A percentile compares a stretch with the other conserved stretches of the same genome.
phyloP scores from a whole-genome alignment of 768 basidiomycete genomes.

The Leccinum ochraceum region DNA sequence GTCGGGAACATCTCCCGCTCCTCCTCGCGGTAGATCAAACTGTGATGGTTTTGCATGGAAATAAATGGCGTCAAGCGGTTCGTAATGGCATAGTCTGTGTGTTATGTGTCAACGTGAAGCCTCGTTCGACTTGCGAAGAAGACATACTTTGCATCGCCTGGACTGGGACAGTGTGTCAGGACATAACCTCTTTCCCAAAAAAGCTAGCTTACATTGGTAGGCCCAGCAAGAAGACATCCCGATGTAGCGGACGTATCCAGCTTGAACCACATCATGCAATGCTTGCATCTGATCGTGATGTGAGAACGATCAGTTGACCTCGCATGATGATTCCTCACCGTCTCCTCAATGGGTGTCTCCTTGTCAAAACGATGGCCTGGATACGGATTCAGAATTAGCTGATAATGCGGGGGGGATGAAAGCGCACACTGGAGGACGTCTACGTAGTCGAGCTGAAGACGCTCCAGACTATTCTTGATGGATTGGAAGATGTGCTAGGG shows the following conservation, averaged over 20 bases:
- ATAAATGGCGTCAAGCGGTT: conserved; percentile 54
- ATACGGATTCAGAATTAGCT: background rate
- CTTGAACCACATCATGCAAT: conserved; percentile 51
- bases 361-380: conserved; percentile 49
- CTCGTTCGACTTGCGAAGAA: background rate
- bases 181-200: background rate
- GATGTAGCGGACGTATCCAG: conserved; percentile 49
- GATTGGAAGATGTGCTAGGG: conserved; percentile 57
- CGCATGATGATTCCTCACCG: conserved; percentile 21
- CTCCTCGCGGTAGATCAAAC: conserved; percentile 59
- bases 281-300: conserved; percentile 43
- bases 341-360: conserved; percentile 51
- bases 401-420: background rate
- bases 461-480: conserved; percentile 42
- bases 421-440: conserved; percentile 54
- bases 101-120: background rate
- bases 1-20: conserved; percentile 59
- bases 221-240: conserved; percentile 45
- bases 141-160: conserved; percentile 42
- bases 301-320: background rate
- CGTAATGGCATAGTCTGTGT: conserved; percentile 40
- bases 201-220: conserved; percentile 36
- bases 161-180: conserved; percentile 25
- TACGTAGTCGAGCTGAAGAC: conserved; percentile 55
- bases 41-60: conserved; percentile 66